Percentiles rank a stretch among this genome's conserved stretches.
phyloP scores from a whole-genome alignment of 176 grass and related monocot species.

The Otatea glauca region DNA sequence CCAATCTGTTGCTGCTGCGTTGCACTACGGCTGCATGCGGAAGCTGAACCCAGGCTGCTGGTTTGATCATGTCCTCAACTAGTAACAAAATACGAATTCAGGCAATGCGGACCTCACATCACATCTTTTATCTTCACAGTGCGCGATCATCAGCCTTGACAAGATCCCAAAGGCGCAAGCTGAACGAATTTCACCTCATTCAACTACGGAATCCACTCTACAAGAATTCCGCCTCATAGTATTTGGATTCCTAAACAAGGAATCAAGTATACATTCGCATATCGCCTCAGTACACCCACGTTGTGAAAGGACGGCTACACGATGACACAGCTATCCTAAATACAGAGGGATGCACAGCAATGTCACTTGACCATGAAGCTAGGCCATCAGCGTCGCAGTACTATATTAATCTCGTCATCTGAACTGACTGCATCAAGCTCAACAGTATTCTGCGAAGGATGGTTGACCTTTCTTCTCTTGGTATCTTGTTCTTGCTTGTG shows the following conservation, averaged over 20 bases:
- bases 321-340: not conserved
- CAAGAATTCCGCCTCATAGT: no score
- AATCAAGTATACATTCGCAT: not conserved
- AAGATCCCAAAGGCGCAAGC: not conserved
- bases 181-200: not conserved
- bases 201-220: not conserved
- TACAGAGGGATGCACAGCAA: not conserved
- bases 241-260: no score
- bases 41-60: no score
- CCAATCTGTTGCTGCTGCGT: no score
- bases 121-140: not conserved
- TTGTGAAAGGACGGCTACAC: not conserved
- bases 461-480: conserved; percentile 59
- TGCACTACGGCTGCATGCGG: not conserved
- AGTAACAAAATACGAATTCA: no score
- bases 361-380: not conserved
- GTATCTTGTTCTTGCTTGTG: conserved; percentile 50
- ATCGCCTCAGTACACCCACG: not conserved
- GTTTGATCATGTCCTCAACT: no score
- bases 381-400: conserved; percentile 38
- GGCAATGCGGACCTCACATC: not conserved
- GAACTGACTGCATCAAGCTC: conserved; percentile 83
- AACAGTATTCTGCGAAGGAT: conserved; percentile 56
- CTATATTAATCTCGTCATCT: conserved; percentile 73
- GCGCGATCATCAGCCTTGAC: not conserved